Evolutionary conservation across 2,329 filamentous ascomycete species (phyloP).

Genomic region (Ophiostoma angusticollis): DNA sequence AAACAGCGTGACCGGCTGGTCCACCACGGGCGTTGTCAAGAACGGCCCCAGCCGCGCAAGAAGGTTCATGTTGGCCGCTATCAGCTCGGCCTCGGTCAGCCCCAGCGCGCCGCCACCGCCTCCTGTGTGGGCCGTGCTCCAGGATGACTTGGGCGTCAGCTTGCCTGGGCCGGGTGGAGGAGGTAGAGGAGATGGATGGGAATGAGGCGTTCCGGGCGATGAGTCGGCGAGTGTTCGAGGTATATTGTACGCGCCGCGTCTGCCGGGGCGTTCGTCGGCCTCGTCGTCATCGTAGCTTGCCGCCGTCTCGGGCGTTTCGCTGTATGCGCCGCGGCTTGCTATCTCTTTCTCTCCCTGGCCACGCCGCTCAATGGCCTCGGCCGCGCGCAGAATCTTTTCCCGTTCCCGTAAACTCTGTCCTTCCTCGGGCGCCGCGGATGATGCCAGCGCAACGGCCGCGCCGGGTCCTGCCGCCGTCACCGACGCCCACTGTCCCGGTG

Average conservation of each 20-base stretch:
- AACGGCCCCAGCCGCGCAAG: slow-evolving; percentile 84
- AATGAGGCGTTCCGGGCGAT: too few relatives aligned
- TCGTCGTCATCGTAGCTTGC: slow-evolving; percentile 26
- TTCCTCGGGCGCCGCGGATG: slow-evolving; percentile 23
- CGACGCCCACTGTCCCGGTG: slow-evolving; percentile 34
- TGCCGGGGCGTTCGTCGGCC: slow-evolving; percentile 21
- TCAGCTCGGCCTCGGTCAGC: slow-evolving; percentile 64
- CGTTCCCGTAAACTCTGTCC: slow-evolving; percentile 40
- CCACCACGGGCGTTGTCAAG: slow-evolving; percentile 67
- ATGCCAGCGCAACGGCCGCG: slow-evolving; percentile 17
- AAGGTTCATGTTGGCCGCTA: slow-evolving; percentile 70
- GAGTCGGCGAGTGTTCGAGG: too few relatives aligned
- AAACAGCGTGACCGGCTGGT: slow-evolving; percentile 75
- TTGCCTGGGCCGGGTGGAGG: slow-evolving; percentile 2
- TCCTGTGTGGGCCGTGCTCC: slow-evolving; percentile 30
- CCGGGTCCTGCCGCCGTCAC: slow-evolving; percentile 19
- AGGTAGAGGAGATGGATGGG: too few relatives aligned
- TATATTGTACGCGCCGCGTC: background rate
- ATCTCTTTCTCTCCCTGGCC: slow-evolving; percentile 60
- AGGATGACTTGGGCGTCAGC: slow-evolving; percentile 17
- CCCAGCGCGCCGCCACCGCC: slow-evolving; percentile 24
- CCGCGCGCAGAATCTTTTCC: slow-evolving; percentile 60
- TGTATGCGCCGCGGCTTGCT: slow-evolving; percentile 61
- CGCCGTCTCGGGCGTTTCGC: slow-evolving; percentile 40
- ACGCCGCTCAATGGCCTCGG: slow-evolving; percentile 59